Conservation (phyloP, 768 basidiomycete species). For the Naganishia kalamii region DNA sequence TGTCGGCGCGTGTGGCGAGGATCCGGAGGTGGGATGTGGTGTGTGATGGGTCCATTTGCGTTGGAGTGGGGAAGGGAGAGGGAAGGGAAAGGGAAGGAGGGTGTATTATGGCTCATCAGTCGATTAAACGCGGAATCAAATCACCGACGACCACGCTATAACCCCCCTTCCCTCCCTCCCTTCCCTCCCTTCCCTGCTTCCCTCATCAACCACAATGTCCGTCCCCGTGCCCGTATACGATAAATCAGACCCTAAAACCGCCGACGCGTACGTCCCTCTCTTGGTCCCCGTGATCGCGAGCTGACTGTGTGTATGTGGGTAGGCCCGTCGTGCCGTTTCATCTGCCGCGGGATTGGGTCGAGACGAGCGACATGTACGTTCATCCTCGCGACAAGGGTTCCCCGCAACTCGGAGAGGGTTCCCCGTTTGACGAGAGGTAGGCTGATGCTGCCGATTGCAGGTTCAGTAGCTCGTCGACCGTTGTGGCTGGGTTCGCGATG, state of each 20-base stretch:
- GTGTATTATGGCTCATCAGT: neutral
- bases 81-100: neutral
- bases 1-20: neutral
- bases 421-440: neutral
- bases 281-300: neutral
- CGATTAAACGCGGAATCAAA: no score
- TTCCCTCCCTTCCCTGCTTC: neutral
- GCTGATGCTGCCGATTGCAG: neutral
- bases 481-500: constrained; percentile 8
- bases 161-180: neutral
- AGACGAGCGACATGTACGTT: constrained; percentile 14
- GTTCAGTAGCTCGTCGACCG: constrained; percentile 4
- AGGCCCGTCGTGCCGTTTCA: constrained; percentile 22
- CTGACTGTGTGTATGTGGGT: neutral
- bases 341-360: constrained; percentile 15
- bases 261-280: constrained; percentile 13
- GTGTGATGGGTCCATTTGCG: neutral
- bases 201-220: neutral
- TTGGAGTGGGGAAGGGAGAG: neutral
- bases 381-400: neutral
- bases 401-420: neutral
- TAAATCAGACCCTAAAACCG: constrained; percentile 19
- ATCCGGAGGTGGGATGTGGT: constrained; percentile 3
- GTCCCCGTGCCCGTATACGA: constrained; percentile 17
- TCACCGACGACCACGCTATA: no score